These are phyloP conservation scores for Macrophomina tecta DNA, from an alignment of 2,329 filamentous ascomycete species.

Conservation along the genomic window DNA sequence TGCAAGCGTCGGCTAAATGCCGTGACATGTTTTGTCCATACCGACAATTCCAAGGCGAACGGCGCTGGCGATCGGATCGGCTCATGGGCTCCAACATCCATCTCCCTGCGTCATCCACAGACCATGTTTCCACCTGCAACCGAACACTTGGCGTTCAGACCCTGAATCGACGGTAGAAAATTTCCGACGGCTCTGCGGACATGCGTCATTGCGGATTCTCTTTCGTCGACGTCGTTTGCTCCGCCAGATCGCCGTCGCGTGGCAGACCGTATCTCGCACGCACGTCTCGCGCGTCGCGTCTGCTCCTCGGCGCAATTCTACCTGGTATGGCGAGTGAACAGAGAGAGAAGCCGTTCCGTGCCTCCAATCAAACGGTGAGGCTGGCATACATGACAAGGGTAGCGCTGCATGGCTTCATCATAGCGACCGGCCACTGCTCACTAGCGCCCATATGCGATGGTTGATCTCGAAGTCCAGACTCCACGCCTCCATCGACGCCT, in stretches of 20 bases:
- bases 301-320: constrained; percentile 16
- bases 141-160: constrained; percentile 9
- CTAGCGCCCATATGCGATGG: constrained; percentile 13
- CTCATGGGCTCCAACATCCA: background rate
- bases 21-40: constrained; percentile 1
- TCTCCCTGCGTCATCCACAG: constrained; percentile 18
- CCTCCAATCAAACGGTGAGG: constrained; percentile 20
- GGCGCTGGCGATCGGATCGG: constrained; percentile 18
- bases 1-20: constrained; percentile 7
- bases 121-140: background rate
- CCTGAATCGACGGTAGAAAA: constrained; percentile 13
- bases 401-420: constrained; percentile 22
- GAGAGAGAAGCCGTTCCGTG: background rate
- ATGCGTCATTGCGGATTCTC: constrained; percentile 19
- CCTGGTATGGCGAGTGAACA: constrained; percentile 1
- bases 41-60: constrained; percentile 20
- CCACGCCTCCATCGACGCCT: background rate
- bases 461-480: constrained; percentile 19
- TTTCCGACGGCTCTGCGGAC: background rate
- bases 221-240: background rate
- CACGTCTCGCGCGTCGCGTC: constrained; percentile 2
- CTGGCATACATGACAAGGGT: constrained; percentile 11
- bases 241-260: constrained; percentile 13
- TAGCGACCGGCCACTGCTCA: constrained; percentile 4
- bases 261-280: constrained; percentile 6